These are phyloP conservation scores for Neurospora sp. DNA, from an alignment of 495 filamentous ascomycete genomes.

Conservation along the genomic window DNA sequence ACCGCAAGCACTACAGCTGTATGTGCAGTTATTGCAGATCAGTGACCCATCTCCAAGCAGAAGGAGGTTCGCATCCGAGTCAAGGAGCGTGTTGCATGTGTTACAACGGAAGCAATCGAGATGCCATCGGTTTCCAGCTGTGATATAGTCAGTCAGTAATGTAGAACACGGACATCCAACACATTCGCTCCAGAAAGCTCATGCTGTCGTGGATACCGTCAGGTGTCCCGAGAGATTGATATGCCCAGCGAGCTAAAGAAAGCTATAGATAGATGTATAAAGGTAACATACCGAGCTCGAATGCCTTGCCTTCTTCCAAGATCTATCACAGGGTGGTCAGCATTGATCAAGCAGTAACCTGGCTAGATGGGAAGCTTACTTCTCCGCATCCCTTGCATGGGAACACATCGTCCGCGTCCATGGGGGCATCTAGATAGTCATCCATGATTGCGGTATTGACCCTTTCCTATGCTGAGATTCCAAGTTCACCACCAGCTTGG, in stretches of 20 bases:
- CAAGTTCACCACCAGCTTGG: background rate
- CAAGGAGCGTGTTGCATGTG: slow-evolving; percentile 86
- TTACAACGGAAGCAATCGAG: slow-evolving; percentile 99
- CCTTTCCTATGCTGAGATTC: background rate
- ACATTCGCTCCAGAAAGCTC: background rate
- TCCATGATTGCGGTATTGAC: slow-evolving; percentile 28
- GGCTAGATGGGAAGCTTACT: slow-evolving; percentile 39
- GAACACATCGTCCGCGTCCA: slow-evolving; percentile 84
- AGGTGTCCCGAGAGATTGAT: background rate
- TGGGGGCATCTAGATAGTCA: slow-evolving; percentile 66
- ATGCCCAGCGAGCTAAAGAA: background rate
- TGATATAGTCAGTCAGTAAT: background rate
- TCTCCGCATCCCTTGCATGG: slow-evolving; percentile 98
- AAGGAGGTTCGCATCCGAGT: slow-evolving; percentile 96
- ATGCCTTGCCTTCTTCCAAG: slow-evolving; percentile 95
- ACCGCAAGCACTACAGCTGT: slow-evolving; percentile 93
- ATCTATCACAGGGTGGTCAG: slow-evolving; percentile 41
- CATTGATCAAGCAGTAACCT: background rate
- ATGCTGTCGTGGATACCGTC: background rate
- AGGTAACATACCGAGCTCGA: slow-evolving; percentile 75
- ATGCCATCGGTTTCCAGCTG: slow-evolving; percentile 98
- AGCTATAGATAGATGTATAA: background rate
- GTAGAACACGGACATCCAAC: background rate
- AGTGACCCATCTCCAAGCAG: slow-evolving; percentile 95
- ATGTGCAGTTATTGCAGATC: slow-evolving; percentile 99